Base-by-base conservation (phyloP, 2,329 filamentous ascomycete species). In the Clarireedia hainanense region DNA sequence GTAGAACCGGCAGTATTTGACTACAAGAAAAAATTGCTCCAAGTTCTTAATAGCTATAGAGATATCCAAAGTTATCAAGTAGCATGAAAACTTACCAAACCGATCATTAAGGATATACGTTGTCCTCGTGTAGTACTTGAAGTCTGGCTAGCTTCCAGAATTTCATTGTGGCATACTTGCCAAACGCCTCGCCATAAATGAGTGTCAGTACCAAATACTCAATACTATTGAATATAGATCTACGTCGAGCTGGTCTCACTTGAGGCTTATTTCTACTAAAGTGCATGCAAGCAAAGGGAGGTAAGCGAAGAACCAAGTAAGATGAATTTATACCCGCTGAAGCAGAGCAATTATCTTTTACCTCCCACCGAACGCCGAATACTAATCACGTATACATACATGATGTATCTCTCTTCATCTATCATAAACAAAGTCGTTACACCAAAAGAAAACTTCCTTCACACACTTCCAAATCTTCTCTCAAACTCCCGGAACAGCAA, bases 401-500 rank as follows among this genome's bases (percentile, higher is more conserved):
- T 34, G 3, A 4, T 12, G 10, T 34, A 0, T 9, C 14, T 43
- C 23, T 26, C 24, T 6, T 26, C 26, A 26, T 27, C 27, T 20
- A 45, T 30, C 37, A 37, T 55, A 45, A 23, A 27, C 27, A 46
- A 50, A 45, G 27, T 20, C 5, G 20, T 36, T 27, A 26, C 30
- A 14, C 30, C 30, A 43, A 20, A 24, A 7, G 4, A 10, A 17
- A 5, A 12, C 15, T 24, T 20, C n/a, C 17, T 43, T 50, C 27
- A 50, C 45, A 43, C 42, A 37, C 47, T 40, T 20, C 60, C 77
- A 73, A 97, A 97, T 56, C 87, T 80, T 67, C 76, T 81, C 73
- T 89, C 85, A 70, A 99, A 89, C 72, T 96, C 91, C 7, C 76
- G 73, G 67, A 90, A 88, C 27, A 99, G 76, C 75, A 91, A 85